A percentile compares a stretch with the other conserved stretches of the same genome.
Evolutionary conservation across 140 eudicot genomes (phyloP).

Genomic region (Anethum foeniculum): DNA sequence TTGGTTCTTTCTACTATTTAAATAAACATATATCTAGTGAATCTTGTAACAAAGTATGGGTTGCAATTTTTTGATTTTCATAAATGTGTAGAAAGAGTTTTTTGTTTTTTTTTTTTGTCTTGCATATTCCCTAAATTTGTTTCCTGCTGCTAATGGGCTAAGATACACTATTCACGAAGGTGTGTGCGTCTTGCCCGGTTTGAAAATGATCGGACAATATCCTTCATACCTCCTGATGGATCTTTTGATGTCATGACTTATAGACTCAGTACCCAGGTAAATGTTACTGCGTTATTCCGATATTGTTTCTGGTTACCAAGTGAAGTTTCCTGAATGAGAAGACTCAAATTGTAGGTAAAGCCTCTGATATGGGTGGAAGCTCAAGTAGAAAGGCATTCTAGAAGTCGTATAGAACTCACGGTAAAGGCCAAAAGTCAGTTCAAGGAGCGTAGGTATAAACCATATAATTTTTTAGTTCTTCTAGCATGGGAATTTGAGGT

Average conservation of each 20-base stretch:
- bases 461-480: background rate
- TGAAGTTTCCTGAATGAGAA: background rate
- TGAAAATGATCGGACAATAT: slow-evolving; percentile 84
- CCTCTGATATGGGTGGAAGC: slow-evolving; percentile 96
- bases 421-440: slow-evolving; percentile 64
- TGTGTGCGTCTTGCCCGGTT: slow-evolving; percentile 90
- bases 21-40: background rate
- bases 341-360: slow-evolving; percentile 51
- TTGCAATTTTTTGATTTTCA: background rate
- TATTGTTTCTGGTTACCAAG: slow-evolving; percentile 10
- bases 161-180: slow-evolving; percentile 30
- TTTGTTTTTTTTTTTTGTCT: background rate
- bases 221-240: slow-evolving; percentile 96
- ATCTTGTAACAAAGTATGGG: background rate
- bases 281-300: background rate
- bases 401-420: slow-evolving; percentile 60
- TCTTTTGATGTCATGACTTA: slow-evolving; percentile 97
- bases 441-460: slow-evolving; percentile 57
- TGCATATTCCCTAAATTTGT: background rate
- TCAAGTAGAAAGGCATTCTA: slow-evolving; percentile 59
- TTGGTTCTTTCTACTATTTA: background rate
- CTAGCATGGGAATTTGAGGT: background rate
- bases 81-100: background rate
- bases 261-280: slow-evolving; percentile 90
- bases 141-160: slow-evolving; percentile 1